A percentile compares a stretch with the other conserved stretches of the same genome.
phyloP scores from a whole-genome alignment of 169 alveolate species.

The Plasmodium ovale region DNA sequence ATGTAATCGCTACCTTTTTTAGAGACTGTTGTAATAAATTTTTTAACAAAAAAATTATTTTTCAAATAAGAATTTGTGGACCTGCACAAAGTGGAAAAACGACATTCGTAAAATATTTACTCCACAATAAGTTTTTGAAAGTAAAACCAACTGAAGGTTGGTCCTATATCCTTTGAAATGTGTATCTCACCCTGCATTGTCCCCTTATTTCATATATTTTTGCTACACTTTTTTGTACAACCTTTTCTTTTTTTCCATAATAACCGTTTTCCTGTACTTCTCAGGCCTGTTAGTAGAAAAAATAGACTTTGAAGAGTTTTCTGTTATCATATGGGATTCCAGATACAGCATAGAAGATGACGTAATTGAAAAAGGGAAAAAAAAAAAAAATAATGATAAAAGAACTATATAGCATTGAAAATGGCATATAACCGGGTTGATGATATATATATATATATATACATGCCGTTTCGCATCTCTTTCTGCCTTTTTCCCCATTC shows the following conservation, averaged over 20 bases:
- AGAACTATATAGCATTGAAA: too few species aligned
- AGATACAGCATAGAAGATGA: constrained; percentile 54
- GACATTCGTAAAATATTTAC: constrained; percentile 45
- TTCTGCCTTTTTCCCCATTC: neutral
- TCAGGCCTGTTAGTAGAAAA: constrained; percentile 65
- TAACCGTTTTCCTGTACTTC: too few species aligned
- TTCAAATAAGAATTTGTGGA: constrained; percentile 74
- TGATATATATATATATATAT: neutral
- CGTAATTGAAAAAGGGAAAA: constrained; percentile 14
- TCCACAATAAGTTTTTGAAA: constrained; percentile 46
- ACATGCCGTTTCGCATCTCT: neutral
- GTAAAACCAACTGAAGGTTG: constrained; percentile 76
- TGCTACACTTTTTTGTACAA: neutral
- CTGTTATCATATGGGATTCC: constrained; percentile 68
- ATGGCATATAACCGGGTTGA: too few species aligned
- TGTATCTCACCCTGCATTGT: too few species aligned
- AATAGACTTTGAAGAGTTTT: constrained; percentile 66
- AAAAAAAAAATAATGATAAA: too few species aligned
- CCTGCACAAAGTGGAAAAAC: constrained; percentile 77
- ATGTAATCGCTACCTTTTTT: constrained; percentile 10
- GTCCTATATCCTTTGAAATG: neutral
- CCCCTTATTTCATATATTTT: neutral
- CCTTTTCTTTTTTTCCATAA: neutral
- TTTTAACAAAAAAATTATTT: constrained; percentile 32
- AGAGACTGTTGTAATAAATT: constrained; percentile 63